These are phyloP conservation scores for Barnettozyma californica DNA, from an alignment of 805 yeast genomes.

Conservation along the genomic window DNA sequence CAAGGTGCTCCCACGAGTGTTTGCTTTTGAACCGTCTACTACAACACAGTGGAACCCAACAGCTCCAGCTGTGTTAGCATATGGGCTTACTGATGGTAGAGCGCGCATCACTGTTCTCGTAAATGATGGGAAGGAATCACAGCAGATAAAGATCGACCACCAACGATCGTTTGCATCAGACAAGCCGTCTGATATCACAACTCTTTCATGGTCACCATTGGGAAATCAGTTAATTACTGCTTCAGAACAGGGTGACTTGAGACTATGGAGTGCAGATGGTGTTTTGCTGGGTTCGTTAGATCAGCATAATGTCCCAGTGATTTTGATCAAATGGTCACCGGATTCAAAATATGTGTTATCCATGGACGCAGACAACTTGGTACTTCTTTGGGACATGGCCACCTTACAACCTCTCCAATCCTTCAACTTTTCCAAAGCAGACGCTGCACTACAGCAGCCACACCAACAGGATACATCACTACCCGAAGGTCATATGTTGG, in stretches of 20 bases:
- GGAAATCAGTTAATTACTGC: conserved; percentile 63
- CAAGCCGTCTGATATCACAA: conserved; percentile 25
- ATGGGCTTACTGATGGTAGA: conserved; percentile 45
- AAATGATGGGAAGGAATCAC: conserved; percentile 17
- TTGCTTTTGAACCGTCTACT: conserved; percentile 39
- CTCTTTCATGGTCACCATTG: conserved; percentile 57
- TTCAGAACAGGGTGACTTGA: conserved; percentile 62
- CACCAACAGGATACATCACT: conserved; percentile 13
- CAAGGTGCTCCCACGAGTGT: conserved; percentile 33
- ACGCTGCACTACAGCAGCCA: conserved; percentile 21
- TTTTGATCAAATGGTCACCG: conserved; percentile 56
- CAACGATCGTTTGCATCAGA: conserved; percentile 20
- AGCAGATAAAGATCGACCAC: conserved; percentile 25
- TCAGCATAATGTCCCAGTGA: conserved; percentile 49
- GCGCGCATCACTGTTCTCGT: conserved; percentile 40
- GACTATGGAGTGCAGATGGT: conserved; percentile 77
- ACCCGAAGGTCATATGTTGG: conserved; percentile 23
- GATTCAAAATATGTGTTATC: conserved; percentile 51
- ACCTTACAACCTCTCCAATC: conserved; percentile 46
- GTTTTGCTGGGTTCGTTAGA: conserved; percentile 50
- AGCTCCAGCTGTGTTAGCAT: conserved; percentile 40
- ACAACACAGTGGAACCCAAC: conserved; percentile 55
- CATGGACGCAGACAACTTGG: conserved; percentile 48
- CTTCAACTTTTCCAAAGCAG: conserved; percentile 31
- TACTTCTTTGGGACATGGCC: conserved; percentile 62